Evolutionary conservation across 106 monocot genomes (phyloP).

Genomic region (Hemerocallis citrina): DNA sequence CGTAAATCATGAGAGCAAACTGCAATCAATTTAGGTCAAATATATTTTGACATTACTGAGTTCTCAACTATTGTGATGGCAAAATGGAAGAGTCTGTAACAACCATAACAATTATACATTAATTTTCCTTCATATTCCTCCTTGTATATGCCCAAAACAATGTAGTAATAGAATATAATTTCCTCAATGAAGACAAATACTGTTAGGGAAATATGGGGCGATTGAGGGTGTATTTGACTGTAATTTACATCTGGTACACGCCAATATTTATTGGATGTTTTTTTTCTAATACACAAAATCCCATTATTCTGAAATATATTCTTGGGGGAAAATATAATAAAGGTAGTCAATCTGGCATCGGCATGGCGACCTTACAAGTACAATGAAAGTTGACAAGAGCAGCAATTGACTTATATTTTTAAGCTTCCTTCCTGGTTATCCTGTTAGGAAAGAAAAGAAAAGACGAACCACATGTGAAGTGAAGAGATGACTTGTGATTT

Average conservation of each 20-base stretch:
- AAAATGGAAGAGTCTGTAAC: no score
- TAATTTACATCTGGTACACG: no score
- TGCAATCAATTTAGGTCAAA: no score
- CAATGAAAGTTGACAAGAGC: no score
- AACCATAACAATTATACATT: neutral
- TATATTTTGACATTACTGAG: no score
- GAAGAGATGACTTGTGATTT: neutral
- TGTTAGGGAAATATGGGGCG: no score
- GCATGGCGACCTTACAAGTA: neutral
- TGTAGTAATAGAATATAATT: neutral
- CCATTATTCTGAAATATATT: neutral
- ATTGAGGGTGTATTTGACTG: no score
- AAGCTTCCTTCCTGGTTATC: conserved; percentile 95
- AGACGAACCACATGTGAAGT: no score
- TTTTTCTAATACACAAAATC: conserved; percentile 2
- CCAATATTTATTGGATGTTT: no score
- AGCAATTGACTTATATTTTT: neutral
- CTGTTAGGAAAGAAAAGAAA: conserved; percentile 30
- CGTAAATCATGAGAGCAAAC: no score
- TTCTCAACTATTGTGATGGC: no score
- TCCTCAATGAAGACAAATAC: no score
- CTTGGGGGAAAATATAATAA: neutral
- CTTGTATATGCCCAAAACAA: neutral
- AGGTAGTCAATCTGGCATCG: neutral
- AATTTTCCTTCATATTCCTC: neutral